Percentiles rank a stretch among this genome's conserved stretches.
Conservation (phyloP, 768 basidiomycete species). For the Termitomyces sp. region DNA sequence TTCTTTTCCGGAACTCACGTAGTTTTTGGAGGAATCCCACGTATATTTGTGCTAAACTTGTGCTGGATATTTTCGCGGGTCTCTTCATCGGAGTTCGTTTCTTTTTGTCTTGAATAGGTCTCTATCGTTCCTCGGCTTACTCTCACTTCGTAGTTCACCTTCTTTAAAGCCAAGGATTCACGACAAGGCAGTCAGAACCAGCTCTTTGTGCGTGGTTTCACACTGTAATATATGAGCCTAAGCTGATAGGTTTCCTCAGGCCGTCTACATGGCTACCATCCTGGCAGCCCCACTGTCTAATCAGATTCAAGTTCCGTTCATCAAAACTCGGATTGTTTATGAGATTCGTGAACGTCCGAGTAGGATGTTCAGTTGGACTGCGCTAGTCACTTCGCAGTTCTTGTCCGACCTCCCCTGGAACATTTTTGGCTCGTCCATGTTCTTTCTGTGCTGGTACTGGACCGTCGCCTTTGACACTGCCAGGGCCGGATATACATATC, state of each 20-base stretch:
- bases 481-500: constrained; percentile 54
- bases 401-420: constrained; percentile 62
- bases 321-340: constrained; percentile 56
- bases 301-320: constrained; percentile 60
- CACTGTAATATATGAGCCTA: neutral
- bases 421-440: constrained; percentile 50
- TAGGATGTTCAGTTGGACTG: constrained; percentile 62
- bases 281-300: constrained; percentile 47
- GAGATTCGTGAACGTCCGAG: constrained; percentile 65
- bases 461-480: constrained; percentile 54
- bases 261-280: constrained; percentile 54
- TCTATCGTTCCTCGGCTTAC: constrained; percentile 1
- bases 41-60: constrained; percentile 54
- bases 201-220: constrained; percentile 44
- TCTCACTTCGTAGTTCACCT: constrained; percentile 39
- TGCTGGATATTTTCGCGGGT: constrained; percentile 47
- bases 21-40: constrained; percentile 56
- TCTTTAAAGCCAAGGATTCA: constrained; percentile 49
- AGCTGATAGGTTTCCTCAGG: constrained; percentile 20
- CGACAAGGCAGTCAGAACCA: constrained; percentile 59
- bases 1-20: constrained; percentile 37
- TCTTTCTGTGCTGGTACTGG: constrained; percentile 73
- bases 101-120: constrained; percentile 4
- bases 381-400: constrained; percentile 49
- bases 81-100: constrained; percentile 42